Conservation (phyloP, 176 grass and related monocot genomes). For the Oryza longistaminata region DNA sequence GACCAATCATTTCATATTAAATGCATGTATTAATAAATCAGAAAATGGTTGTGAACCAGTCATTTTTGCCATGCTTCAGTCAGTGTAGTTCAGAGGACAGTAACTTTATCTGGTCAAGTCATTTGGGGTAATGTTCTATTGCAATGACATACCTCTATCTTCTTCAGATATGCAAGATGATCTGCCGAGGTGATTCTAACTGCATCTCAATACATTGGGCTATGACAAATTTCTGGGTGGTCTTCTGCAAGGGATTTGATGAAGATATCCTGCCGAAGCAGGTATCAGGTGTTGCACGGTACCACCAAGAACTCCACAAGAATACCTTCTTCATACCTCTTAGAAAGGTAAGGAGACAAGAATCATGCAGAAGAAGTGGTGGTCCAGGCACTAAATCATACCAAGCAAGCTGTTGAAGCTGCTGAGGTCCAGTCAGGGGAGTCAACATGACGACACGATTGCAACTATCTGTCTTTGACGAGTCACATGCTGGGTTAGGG, state of each 20-base stretch:
- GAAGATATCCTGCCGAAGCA: conserved; percentile 72
- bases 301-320: conserved; percentile 46
- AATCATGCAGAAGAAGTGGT: conserved; percentile 71
- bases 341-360: conserved; percentile 66
- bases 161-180: conserved; percentile 46
- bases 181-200: conserved; percentile 33
- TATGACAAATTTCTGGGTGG: conserved; percentile 68
- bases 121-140: conserved; percentile 18
- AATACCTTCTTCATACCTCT: conserved; percentile 63
- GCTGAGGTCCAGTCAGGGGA: conserved; percentile 48
- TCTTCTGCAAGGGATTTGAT: conserved; percentile 62
- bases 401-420: conserved; percentile 45
- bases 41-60: not conserved
- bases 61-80: not conserved
- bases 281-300: conserved; percentile 67
- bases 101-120: conserved; percentile 10
- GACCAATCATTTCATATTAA: not conserved
- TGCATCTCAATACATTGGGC: conserved; percentile 24
- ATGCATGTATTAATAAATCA: not conserved
- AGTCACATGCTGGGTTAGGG: conserved; percentile 61
- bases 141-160: conserved; percentile 1
- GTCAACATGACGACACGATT: conserved; percentile 44
- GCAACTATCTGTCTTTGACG: conserved; percentile 66
- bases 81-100: not conserved
- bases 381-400: conserved; percentile 67